These are phyloP conservation scores for Mycena vitilis DNA, from an alignment of 768 basidiomycete genomes.

Conservation along the genomic window DNA sequence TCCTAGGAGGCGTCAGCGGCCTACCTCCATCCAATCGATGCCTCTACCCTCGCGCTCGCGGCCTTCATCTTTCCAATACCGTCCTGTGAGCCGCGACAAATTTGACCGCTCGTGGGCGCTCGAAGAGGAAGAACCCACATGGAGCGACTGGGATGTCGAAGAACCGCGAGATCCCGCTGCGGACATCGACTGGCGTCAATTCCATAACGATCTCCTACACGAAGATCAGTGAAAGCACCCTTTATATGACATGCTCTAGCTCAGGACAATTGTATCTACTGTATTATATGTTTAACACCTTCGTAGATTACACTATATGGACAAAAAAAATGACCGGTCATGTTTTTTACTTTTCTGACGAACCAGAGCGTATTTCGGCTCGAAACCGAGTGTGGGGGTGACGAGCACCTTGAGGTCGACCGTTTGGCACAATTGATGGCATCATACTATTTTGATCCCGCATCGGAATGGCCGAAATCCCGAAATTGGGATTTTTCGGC, in stretches of 20 bases:
- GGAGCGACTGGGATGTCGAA: constrained; percentile 39
- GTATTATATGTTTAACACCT: neutral
- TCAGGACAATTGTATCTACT: constrained; percentile 1
- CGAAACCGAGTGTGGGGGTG: no score
- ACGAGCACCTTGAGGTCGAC: no score
- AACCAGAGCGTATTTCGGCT: no score
- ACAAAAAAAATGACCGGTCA: no score
- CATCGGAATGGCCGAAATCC: no score
- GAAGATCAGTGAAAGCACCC: constrained; percentile 5
- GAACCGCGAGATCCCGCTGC: constrained; percentile 51
- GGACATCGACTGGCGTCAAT: constrained; percentile 67
- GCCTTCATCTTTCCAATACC: constrained; percentile 47
- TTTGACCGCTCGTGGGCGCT: constrained; percentile 52
- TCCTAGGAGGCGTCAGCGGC: constrained; percentile 42
- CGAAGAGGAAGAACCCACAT: constrained; percentile 50
- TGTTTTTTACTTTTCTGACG: no score
- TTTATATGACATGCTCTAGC: no score
- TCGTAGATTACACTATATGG: neutral
- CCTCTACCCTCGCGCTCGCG: constrained; percentile 45
- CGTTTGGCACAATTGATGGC: no score
- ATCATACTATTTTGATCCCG: no score
- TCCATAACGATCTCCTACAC: constrained; percentile 57
- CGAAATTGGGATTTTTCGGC: no score
- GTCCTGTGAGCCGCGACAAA: constrained; percentile 43
- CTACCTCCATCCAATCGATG: constrained; percentile 47